Evolutionary conservation across 192 early-diverging fungal genomes (phyloP), one percentile per base, ranked within the genome.

Genomic region (Backusella tuberculispora): DNA sequence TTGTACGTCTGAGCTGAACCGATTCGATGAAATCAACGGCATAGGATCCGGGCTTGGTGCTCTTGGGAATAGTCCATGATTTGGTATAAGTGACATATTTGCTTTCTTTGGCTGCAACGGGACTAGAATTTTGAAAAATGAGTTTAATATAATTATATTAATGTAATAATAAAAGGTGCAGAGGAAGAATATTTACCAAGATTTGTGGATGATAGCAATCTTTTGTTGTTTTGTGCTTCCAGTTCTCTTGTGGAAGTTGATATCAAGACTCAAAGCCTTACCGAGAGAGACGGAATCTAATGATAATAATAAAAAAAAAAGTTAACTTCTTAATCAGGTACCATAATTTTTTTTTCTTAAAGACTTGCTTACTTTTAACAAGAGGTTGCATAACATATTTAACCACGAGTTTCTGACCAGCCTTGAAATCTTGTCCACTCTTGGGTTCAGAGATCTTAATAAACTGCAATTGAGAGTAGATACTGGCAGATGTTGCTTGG

Each of bases 371-470:
- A 80, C 79, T 43, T 43, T 46, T 60, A 34, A 80, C 47, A 13
- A 80, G 65, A 65, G 79, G 79, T 37, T 80, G 79, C 79, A 80
- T 80, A 3, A 76, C 66, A 63, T 80, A 80, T 73, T 80, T 74
- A 38, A 80, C 40, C 0, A 6, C 26, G 10, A 80, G 15, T 44
- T 76, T 73, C 34, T 80, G 34, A 34, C 79, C 79, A 60, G 79
- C 75, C 19, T 63, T 41, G 19, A 80, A 63, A 26, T 66, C 63
- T 13, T 71, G 63, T n/a, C 72, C 72, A 37, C 42, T 76, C 53
- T 73, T 76, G 37, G 79, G 79, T 17, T 66, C 68, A 26, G 50
- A 15, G 48, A 80, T 80, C 21, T 80, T 80, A 7, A 80, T 80
- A 56, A 80, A 80, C 43, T 80, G 79, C 15, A 80, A 67, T 37